phyloP scores from a whole-genome alignment of 768 basidiomycete genomes.

The Cystofilobasidium ferigula region DNA sequence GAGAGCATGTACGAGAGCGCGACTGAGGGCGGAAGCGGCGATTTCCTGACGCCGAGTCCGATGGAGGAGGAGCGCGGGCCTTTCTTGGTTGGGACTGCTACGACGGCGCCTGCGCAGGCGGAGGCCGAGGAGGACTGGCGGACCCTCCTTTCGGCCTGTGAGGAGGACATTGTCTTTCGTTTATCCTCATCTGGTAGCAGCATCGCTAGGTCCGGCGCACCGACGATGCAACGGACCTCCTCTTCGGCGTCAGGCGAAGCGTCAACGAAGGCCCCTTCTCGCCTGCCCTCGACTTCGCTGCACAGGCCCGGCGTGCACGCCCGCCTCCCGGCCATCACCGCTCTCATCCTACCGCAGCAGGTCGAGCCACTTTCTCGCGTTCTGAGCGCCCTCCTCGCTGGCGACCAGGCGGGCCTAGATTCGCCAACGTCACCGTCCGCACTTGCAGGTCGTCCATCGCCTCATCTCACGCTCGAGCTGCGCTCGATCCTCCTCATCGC shows the following conservation, averaged over 20 bases:
- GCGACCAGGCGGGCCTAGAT: neutral
- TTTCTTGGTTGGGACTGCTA: no score
- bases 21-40: constrained; percentile 5
- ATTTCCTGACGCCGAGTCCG: constrained; percentile 11
- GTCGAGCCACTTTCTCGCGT: constrained; percentile 4
- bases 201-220: neutral
- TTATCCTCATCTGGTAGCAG: constrained; percentile 40
- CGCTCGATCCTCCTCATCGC: constrained; percentile 27
- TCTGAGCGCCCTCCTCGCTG: neutral
- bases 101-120: neutral
- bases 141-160: constrained; percentile 45
- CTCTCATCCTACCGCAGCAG: constrained; percentile 16
- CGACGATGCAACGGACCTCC: neutral
- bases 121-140: constrained; percentile 13
- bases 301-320: neutral
- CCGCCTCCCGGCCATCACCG: neutral
- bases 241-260: neutral
- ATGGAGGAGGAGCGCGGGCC: neutral
- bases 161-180: constrained; percentile 51
- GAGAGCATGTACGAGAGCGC: constrained; percentile 24
- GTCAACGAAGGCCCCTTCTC: neutral
- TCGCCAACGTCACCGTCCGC: neutral
- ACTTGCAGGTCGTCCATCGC: neutral
- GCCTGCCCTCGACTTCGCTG: neutral
- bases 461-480: constrained; percentile 27